These are phyloP conservation scores for Clohesyomyces aquaticus DNA, from an alignment of 495 filamentous ascomycete species.

Conservation along the genomic window DNA sequence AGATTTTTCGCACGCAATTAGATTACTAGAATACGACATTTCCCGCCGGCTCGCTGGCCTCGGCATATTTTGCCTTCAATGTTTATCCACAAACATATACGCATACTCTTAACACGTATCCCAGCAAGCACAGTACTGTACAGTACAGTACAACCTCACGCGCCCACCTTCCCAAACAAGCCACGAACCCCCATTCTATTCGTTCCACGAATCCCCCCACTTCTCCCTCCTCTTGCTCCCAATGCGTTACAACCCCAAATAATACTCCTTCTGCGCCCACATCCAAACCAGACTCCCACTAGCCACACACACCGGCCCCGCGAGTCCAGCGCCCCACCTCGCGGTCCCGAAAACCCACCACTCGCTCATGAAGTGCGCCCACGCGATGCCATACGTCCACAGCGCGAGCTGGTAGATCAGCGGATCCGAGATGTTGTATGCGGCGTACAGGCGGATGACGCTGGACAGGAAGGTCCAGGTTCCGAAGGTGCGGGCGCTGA, in stretches of 20 bases:
- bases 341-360: slow-evolving; percentile 75
- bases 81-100: no score
- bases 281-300: slow-evolving; percentile 79
- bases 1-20: background rate
- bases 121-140: no score
- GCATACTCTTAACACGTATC: no score
- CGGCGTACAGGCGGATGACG: slow-evolving; percentile 79
- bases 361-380: slow-evolving; percentile 80
- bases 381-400: slow-evolving; percentile 79
- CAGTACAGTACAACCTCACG: slow-evolving; percentile 2
- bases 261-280: slow-evolving; percentile 68
- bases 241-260: slow-evolving; percentile 51
- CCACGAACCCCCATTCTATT: background rate
- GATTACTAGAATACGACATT: background rate
- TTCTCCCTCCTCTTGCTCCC: slow-evolving; percentile 6
- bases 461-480: slow-evolving; percentile 84
- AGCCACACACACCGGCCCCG: slow-evolving; percentile 73
- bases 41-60: background rate
- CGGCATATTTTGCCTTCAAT: no score
- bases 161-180: slow-evolving; percentile 8
- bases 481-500: slow-evolving; percentile 83
- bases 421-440: slow-evolving; percentile 76
- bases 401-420: slow-evolving; percentile 76
- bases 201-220: no score
- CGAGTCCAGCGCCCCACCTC: slow-evolving; percentile 66